phyloP scores from a whole-genome alignment of 208 protist genomes.

The Lotmaria passim region DNA sequence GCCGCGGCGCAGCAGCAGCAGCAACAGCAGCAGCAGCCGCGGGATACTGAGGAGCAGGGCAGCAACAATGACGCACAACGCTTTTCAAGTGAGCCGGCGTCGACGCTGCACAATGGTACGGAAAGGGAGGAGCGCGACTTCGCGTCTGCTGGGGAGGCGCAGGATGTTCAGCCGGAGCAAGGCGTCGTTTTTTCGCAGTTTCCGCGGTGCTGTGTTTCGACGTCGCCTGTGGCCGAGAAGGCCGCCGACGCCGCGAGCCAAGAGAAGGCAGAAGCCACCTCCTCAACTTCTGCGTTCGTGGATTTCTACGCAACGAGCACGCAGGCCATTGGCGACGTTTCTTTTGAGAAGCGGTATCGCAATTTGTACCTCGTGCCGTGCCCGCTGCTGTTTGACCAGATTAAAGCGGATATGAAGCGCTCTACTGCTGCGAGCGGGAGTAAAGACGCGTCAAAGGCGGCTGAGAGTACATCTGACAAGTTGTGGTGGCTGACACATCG shows the following conservation, averaged over 20 bases:
- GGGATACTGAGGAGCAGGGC: no score
- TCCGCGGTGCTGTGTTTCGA: constrained; percentile 10
- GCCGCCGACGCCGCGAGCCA: background rate
- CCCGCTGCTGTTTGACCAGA: constrained; percentile 15
- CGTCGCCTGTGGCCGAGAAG: background rate
- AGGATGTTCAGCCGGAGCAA: background rate
- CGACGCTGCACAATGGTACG: background rate
- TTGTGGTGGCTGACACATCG: constrained; percentile 14
- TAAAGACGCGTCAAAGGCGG: background rate
- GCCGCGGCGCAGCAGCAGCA: background rate
- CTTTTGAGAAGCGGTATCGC: constrained; percentile 8
- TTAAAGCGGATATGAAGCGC: background rate
- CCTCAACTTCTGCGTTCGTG: background rate
- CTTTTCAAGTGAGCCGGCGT: background rate
- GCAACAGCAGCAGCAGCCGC: no score
- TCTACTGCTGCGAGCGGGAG: background rate
- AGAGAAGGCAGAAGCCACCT: background rate
- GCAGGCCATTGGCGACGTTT: constrained; percentile 17
- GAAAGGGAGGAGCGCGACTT: background rate
- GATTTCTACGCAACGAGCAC: constrained; percentile 31
- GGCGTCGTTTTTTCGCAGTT: background rate
- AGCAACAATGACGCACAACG: background rate
- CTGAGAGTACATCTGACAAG: background rate
- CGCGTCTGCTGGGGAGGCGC: background rate
- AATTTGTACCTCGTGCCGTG: constrained; percentile 30